These are phyloP conservation scores for Cardamine occulta DNA, from an alignment of 345 rosid genomes.

Conservation along the genomic window DNA sequence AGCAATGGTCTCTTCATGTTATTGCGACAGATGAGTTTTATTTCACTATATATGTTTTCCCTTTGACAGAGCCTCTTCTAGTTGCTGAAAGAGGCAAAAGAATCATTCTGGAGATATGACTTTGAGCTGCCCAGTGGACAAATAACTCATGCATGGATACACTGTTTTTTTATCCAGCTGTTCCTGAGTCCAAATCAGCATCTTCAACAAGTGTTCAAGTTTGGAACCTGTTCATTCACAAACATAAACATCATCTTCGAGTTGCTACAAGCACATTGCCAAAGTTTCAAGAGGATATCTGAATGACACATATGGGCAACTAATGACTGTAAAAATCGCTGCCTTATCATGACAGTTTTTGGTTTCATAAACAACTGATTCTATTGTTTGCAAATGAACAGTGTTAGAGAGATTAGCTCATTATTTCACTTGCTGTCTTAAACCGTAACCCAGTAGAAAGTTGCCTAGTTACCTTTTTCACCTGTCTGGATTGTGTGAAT, in stretches of 20 bases:
- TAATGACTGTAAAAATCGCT: background rate
- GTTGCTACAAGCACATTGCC: background rate
- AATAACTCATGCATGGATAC: conserved; percentile 70
- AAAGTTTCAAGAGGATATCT: conserved; percentile 1
- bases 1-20: conserved; percentile 5
- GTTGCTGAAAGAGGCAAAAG: background rate
- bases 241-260: background rate
- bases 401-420: background rate
- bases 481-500: conserved; percentile 86
- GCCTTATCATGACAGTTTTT: background rate
- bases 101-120: conserved; percentile 52
- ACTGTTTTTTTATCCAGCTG: conserved; percentile 69
- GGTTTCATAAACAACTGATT: background rate
- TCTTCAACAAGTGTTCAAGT: conserved; percentile 74
- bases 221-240: conserved; percentile 59
- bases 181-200: conserved; percentile 77
- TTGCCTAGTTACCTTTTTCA: conserved; percentile 61
- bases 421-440: background rate
- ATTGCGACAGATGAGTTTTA: conserved; percentile 5
- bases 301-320: conserved; percentile 1
- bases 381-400: background rate
- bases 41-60: conserved; percentile 4
- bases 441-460: conserved; percentile 5
- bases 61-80: background rate
- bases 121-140: conserved; percentile 63